These are phyloP conservation scores for Arthromyces matolae DNA, from an alignment of 768 basidiomycete species.

Conservation along the genomic window DNA sequence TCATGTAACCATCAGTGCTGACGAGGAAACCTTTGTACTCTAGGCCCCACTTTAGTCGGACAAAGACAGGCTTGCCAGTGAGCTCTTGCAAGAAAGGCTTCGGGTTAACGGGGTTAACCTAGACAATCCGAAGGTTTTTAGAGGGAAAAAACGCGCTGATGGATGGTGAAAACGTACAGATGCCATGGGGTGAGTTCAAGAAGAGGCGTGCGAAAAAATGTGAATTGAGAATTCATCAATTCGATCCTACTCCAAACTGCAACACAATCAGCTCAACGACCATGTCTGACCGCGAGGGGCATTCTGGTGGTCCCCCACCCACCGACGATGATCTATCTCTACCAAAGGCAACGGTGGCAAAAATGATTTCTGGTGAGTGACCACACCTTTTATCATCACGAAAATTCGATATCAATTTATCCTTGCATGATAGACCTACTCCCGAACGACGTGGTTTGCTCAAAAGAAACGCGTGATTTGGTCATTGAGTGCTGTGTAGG, in stretches of 20 bases:
- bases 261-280: conserved; percentile 13
- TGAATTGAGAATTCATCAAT: conserved; percentile 14
- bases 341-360: conserved; percentile 95
- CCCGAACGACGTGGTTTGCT: conserved; percentile 80
- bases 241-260: conserved; percentile 6
- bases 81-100: conserved; percentile 99
- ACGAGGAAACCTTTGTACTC: conserved; percentile 99
- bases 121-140: too few species aligned
- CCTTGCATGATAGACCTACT: conserved; percentile 66
- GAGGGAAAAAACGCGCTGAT: too few species aligned
- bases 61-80: conserved; percentile 94
- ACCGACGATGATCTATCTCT: conserved; percentile 92
- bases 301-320: conserved; percentile 52
- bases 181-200: conserved; percentile 60
- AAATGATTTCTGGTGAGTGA: conserved; percentile 84
- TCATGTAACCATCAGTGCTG: conserved; percentile 99
- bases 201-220: conserved; percentile 40
- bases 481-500: conserved; percentile 99
- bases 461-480: conserved; percentile 95
- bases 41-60: conserved; percentile 96
- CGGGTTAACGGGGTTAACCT: conserved; percentile 94
- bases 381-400: conserved; percentile 1
- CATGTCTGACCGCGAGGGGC: conserved; percentile 93
- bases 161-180: conserved; percentile 51
- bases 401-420: conserved; percentile 8